phyloP scores from a whole-genome alignment of 1,139 yeast genomes.

The Lodderomyces elongisporus region DNA sequence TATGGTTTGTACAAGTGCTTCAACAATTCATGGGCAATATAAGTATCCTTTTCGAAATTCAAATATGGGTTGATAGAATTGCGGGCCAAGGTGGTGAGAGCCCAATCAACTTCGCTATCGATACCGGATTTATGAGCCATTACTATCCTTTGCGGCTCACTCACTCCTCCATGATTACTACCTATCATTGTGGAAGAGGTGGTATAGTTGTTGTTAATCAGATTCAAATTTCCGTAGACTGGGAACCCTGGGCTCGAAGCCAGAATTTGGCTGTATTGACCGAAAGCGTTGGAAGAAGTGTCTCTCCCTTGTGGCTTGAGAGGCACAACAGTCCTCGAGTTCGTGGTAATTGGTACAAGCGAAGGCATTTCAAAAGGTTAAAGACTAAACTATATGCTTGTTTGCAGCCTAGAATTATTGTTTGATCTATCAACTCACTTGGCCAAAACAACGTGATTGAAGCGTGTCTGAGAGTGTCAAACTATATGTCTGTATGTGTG shows the following conservation, averaged over 20 bases:
- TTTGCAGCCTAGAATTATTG: no score
- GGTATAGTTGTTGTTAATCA: slow-evolving; percentile 14
- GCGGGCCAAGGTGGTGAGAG: slow-evolving; percentile 54
- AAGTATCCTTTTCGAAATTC: slow-evolving; percentile 44
- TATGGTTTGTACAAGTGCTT: slow-evolving; percentile 35
- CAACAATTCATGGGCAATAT: slow-evolving; percentile 48
- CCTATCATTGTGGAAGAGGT: no score
- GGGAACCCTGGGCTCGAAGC: slow-evolving; percentile 4
- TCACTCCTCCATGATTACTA: slow-evolving; percentile 50
- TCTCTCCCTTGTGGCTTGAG: slow-evolving; percentile 9
- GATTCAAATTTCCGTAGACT: slow-evolving; percentile 8
- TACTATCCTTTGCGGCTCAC: slow-evolving; percentile 52
- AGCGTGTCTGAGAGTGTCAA: no score
- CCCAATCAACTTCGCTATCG: slow-evolving; percentile 60
- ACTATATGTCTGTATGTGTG: no score
- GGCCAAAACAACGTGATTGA: no score
- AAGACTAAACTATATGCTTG: no score
- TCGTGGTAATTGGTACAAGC: slow-evolving; percentile 20
- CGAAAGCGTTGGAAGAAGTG: neutral
- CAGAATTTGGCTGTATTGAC: slow-evolving; percentile 13
- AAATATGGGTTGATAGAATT: slow-evolving; percentile 51
- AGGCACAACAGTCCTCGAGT: slow-evolving; percentile 15
- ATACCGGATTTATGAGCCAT: slow-evolving; percentile 62
- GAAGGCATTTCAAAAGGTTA: slow-evolving; percentile 12
- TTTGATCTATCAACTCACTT: no score